Base-by-base conservation (phyloP, 2,329 filamentous ascomycete genomes). In the Madurella fahalii region DNA sequence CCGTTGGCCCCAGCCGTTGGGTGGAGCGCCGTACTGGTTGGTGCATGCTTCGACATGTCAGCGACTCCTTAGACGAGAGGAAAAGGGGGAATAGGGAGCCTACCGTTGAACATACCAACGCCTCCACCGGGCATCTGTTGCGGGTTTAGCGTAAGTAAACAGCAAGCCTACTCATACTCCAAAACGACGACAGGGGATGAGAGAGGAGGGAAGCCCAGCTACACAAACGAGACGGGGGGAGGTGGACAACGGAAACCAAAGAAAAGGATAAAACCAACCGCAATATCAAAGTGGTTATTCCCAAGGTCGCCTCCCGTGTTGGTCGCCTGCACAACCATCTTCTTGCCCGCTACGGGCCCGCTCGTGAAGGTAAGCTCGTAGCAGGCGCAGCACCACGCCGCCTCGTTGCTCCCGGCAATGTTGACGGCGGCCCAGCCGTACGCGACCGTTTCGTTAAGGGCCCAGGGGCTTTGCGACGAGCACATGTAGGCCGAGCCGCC, bases 301-400 rank as follows among this genome's bases (percentile, higher is more conserved):
- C 74, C 74, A 52, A 83, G 66, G 60, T 83, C 80, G 11, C 71
- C 74, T 4, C 79, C 81, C 15, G 80, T 84, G 63, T 84, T 84
- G 15, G 77, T 81, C 9, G 80, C 79, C 69, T 84, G 81, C 32
- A 84, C 76, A 40, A 84, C 73, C 75, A 84, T 77, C 65, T 74
- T 81, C 72, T 84, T 83, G 47, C 81, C 80, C 42, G 66, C 62
- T 16, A 82, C 72, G 1, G 76, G 67, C 5, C 76, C 77, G 64
- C 74, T 77, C 11, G 79, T 83, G 64, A 85, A 83, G 12, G 80
- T 81, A 52, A 85, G 69, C 68, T 83, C 77, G 66, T 83, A 84
- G 70, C 81, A 84, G 17, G 67, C 76, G 69, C 64, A 65, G 61
- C 63, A 65, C 64, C 64, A 66, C 15, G 41, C 15, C 9, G 58